These are phyloP conservation scores for Blastosporella zonata DNA, from an alignment of 1,284 basidiomycete genomes.

Conservation along the genomic window DNA sequence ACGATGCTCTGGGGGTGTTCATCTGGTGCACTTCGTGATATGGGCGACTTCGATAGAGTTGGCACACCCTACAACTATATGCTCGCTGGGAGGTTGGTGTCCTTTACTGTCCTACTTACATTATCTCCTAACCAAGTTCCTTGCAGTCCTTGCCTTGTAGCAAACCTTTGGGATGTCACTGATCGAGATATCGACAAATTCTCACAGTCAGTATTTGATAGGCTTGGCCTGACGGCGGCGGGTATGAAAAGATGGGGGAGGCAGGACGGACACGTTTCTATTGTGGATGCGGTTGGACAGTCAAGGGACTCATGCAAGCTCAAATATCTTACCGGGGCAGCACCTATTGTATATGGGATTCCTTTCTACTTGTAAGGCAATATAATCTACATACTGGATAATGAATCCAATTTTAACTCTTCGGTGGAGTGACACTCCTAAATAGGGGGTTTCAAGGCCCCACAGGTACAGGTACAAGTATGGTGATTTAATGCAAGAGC, in stretches of 20 bases:
- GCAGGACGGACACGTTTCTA: slow-evolving; percentile 38
- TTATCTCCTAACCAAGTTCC: slow-evolving; percentile 8
- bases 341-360: slow-evolving; percentile 92
- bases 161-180: slow-evolving; percentile 98
- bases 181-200: slow-evolving; percentile 96
- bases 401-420: too few relatives aligned
- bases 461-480: too few relatives aligned
- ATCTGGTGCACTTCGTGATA: slow-evolving; percentile 82
- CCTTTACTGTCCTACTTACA: background rate
- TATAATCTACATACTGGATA: background rate
- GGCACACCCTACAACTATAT: slow-evolving; percentile 95
- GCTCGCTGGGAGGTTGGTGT: slow-evolving; percentile 88
- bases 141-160: slow-evolving; percentile 84
- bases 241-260: slow-evolving; percentile 22
- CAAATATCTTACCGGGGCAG: slow-evolving; percentile 94
- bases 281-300: slow-evolving; percentile 78
- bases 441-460: too few relatives aligned
- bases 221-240: slow-evolving; percentile 55
- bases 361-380: slow-evolving; percentile 71
- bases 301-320: slow-evolving; percentile 84
- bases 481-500: too few relatives aligned
- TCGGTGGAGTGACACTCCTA: too few relatives aligned
- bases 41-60: slow-evolving; percentile 90
- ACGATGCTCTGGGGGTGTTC: slow-evolving; percentile 99
- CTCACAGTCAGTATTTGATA: slow-evolving; percentile 80